Evolutionary conservation across 139 green algal genomes (phyloP).

Genomic region (Nannochloris sp.): DNA sequence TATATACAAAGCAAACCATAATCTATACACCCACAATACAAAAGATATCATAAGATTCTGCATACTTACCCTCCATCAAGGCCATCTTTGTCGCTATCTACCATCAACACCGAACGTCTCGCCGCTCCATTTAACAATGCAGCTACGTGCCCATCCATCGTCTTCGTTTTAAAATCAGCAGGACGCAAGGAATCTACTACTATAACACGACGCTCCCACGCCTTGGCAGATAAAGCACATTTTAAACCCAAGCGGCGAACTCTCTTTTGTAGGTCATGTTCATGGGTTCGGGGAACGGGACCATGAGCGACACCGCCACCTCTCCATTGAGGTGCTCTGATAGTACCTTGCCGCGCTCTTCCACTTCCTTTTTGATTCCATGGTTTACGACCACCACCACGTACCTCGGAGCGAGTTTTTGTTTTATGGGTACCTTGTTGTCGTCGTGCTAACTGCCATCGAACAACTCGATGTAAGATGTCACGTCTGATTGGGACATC

Average conservation of each 20-base stretch:
- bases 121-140: conserved; percentile 35
- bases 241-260: conserved; percentile 72
- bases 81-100: conserved; percentile 29
- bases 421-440: conserved; percentile 82
- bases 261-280: conserved; percentile 60
- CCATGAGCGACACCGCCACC: conserved; percentile 73
- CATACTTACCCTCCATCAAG: conserved; percentile 35
- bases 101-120: conserved; percentile 40
- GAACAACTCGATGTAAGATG: conserved; percentile 80
- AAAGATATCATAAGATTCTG: neutral
- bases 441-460: conserved; percentile 81
- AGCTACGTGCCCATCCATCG: conserved; percentile 24
- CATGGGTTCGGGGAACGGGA: conserved; percentile 66
- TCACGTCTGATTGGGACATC: conserved; percentile 62
- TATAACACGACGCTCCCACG: conserved; percentile 62
- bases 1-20: neutral
- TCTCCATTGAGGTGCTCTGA: conserved; percentile 63
- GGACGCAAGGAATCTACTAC: conserved; percentile 60
- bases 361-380: conserved; percentile 58
- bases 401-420: conserved; percentile 62
- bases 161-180: conserved; percentile 32
- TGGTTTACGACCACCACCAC: conserved; percentile 56
- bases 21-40: neutral
- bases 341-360: conserved; percentile 45
- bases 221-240: conserved; percentile 77